Conservation (phyloP, 305 asterid genomes). For the Fraxinus albicans region DNA sequence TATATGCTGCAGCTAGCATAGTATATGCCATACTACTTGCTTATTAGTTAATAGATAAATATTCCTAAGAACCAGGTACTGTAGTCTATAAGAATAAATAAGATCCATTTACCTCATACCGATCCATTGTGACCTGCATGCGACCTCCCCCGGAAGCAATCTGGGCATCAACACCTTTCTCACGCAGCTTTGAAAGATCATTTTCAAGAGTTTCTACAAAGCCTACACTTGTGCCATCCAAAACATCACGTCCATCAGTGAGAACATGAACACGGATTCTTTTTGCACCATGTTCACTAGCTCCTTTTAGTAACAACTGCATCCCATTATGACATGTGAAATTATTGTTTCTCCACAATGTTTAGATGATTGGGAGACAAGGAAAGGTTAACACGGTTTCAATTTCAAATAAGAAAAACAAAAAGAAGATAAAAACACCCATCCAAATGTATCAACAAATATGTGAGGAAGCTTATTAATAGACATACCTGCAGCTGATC, state of each 20-base stretch:
- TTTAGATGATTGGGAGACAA: neutral
- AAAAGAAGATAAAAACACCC: neutral
- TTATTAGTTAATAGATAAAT: neutral
- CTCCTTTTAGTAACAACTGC: constrained; percentile 92
- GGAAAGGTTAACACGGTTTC: neutral
- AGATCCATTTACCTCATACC: constrained; percentile 65
- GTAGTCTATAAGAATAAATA: neutral
- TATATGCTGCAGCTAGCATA: neutral
- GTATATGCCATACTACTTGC: neutral
- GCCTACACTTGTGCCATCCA: constrained; percentile 89
- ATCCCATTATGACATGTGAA: constrained; percentile 19
- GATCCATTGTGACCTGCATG: constrained; percentile 95
- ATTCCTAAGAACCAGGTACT: neutral
- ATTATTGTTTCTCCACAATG: constrained; percentile 17
- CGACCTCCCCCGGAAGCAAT: constrained; percentile 98
- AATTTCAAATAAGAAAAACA: neutral
- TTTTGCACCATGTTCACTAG: constrained; percentile 79
- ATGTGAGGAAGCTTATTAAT: neutral
- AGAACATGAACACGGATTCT: constrained; percentile 84
- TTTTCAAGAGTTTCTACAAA: constrained; percentile 86
- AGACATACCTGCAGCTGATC: constrained; percentile 24
- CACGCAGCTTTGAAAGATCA: constrained; percentile 70
- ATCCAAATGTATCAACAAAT: neutral
- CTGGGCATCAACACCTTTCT: constrained; percentile 82
- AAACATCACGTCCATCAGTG: constrained; percentile 95